Evolutionary conservation across 257 asterid genomes (phyloP).

Genomic region (Capsicum baccatum): DNA sequence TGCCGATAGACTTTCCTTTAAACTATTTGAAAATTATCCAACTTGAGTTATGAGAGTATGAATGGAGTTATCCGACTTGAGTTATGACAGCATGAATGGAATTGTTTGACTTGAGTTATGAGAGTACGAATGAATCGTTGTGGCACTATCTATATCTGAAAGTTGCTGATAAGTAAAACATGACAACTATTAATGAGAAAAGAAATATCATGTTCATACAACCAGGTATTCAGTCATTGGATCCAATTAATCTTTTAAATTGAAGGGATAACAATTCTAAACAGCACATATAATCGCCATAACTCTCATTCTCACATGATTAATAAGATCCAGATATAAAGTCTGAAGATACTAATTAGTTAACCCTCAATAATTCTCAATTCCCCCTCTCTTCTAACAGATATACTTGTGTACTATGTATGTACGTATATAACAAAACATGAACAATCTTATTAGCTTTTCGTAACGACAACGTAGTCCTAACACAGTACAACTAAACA

Average conservation of each 20-base stretch:
- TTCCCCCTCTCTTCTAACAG: not conserved
- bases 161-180: too few species aligned
- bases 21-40: too few species aligned
- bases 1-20: too few species aligned
- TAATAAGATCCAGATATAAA: not conserved
- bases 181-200: too few species aligned
- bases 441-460: slow-evolving; percentile 4
- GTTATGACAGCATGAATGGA: too few species aligned
- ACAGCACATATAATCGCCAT: not conserved
- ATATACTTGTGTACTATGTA: not conserved
- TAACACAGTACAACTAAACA: not conserved
- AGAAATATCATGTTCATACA: too few species aligned
- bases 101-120: too few species aligned
- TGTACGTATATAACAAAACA: not conserved
- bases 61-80: too few species aligned
- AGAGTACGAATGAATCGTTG: too few species aligned
- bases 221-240: too few species aligned
- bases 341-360: not conserved
- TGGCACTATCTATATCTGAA: too few species aligned
- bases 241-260: not conserved
- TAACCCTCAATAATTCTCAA: not conserved
- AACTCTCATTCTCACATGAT: not conserved
- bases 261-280: not conserved
- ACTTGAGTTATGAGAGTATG: too few species aligned
- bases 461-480: not conserved